Percentiles rank a stretch among this genome's conserved stretches.
These are phyloP conservation scores for Hysterangium stoloniferum DNA, from an alignment of 768 basidiomycete genomes.

Conservation along the genomic window DNA sequence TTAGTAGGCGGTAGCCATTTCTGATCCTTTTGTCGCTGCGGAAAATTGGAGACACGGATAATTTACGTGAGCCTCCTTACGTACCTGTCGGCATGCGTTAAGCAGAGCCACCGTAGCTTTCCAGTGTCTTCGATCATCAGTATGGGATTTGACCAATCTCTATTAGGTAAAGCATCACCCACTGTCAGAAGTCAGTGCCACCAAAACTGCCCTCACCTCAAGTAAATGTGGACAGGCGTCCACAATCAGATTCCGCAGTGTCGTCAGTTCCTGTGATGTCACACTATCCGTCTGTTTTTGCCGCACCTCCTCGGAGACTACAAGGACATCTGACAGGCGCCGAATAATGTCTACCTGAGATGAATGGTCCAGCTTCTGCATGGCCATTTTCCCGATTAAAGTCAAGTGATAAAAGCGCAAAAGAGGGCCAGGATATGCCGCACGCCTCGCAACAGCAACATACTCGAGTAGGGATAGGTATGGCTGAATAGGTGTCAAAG, in stretches of 20 bases:
- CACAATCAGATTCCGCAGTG: conserved; percentile 38
- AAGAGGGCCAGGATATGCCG: conserved; percentile 37
- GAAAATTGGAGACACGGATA: conserved; percentile 17
- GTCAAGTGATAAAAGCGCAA: conserved; percentile 42
- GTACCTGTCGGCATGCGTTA: conserved; percentile 8
- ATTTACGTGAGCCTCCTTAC: not conserved
- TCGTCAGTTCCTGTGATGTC: conserved; percentile 24
- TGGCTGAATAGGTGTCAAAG: conserved; percentile 32
- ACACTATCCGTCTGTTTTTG: conserved; percentile 20
- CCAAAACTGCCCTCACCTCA: conserved; percentile 30
- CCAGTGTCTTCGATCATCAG: conserved; percentile 24
- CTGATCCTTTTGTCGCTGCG: conserved; percentile 36
- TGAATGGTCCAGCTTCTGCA: conserved; percentile 37
- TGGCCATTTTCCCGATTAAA: conserved; percentile 36
- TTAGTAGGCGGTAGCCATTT: conserved; percentile 37
- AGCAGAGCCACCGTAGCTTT: conserved; percentile 31
- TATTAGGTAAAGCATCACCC: not conserved
- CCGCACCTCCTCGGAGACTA: conserved; percentile 27
- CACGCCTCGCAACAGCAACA: conserved; percentile 33
- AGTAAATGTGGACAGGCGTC: conserved; percentile 43
- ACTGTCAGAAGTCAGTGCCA: not conserved
- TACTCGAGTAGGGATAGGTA: conserved; percentile 41
- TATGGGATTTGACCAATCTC: conserved; percentile 17
- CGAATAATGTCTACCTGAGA: conserved; percentile 40
- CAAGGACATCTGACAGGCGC: conserved; percentile 37